Conservation (phyloP, 1,284 basidiomycete species). For the Cutaneotrichosporon sp. region DNA sequence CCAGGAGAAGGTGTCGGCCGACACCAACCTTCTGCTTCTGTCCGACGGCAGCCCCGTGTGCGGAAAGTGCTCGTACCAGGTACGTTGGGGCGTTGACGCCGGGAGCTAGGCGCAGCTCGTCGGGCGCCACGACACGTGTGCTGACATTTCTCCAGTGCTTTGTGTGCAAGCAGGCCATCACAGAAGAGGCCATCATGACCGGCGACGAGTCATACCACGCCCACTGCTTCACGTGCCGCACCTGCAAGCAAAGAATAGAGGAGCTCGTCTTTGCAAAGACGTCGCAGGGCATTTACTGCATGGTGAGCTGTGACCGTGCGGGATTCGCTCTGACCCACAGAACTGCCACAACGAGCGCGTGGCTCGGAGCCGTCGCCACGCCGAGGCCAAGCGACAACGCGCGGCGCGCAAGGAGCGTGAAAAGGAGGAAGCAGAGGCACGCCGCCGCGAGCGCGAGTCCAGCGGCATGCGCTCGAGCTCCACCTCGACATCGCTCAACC, state of each 20-base stretch:
- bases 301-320: constrained; percentile 58
- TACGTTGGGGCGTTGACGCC: too few species aligned
- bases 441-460: constrained; percentile 12
- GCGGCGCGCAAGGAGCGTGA: constrained; percentile 47
- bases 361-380: constrained; percentile 83
- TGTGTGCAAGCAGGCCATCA: constrained; percentile 85
- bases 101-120: neutral
- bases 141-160: constrained; percentile 62
- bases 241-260: constrained; percentile 91
- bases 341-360: constrained; percentile 95
- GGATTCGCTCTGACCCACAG: constrained; percentile 30
- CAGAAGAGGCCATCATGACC: constrained; percentile 98
- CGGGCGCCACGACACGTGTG: neutral
- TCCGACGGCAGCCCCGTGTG: constrained; percentile 97
- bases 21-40: constrained; percentile 92
- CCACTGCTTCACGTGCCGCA: constrained; percentile 96
- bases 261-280: constrained; percentile 99
- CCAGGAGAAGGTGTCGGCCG: constrained; percentile 63
- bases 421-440: constrained; percentile 34
- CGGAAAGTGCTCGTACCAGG: constrained; percentile 89
- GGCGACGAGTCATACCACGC: constrained; percentile 99
- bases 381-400: constrained; percentile 65
- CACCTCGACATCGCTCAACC: constrained; percentile 23
- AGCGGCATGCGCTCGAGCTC: constrained; percentile 7
- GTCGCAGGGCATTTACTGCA: constrained; percentile 97